Conservation (phyloP, 2,329 filamentous ascomycete species). For the Dactylonectria macrodidyma region DNA sequence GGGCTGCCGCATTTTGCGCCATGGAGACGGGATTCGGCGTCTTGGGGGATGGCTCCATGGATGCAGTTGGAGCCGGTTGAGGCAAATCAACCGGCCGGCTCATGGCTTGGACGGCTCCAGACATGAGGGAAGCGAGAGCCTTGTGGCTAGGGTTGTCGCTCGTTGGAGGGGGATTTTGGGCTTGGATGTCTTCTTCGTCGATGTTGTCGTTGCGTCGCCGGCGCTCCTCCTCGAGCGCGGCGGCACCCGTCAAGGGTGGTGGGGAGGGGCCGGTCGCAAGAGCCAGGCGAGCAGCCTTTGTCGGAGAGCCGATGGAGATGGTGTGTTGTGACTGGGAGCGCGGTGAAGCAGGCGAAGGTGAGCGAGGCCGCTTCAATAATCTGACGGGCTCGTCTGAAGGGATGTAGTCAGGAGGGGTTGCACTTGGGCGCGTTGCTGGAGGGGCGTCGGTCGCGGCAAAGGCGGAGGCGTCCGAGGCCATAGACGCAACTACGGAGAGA, state of each 20-base stretch:
- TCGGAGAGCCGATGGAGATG: conserved; percentile 63
- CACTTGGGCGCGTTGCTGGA: conserved; percentile 55
- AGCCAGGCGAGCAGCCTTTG: conserved; percentile 68
- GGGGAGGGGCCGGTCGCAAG: conserved; percentile 61
- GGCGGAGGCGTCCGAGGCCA: conserved; percentile 69
- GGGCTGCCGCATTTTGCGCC: conserved; percentile 51
- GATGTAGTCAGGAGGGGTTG: conserved; percentile 55
- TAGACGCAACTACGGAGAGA: conserved; percentile 52
- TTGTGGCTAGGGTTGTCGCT: conserved; percentile 70
- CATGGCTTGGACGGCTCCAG: conserved; percentile 66
- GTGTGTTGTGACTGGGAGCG: conserved; percentile 50
- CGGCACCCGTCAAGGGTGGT: conserved; percentile 66
- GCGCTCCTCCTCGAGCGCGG: conserved; percentile 68
- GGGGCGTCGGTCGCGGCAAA: conserved; percentile 68
- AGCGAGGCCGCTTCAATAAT: conserved; percentile 62
- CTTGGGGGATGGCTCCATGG: conserved; percentile 60
- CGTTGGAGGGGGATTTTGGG: conserved; percentile 58
- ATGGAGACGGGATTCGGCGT: conserved; percentile 52
- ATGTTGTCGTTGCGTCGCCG: conserved; percentile 58
- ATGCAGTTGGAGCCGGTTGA: conserved; percentile 59
- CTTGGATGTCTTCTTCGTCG: conserved; percentile 55
- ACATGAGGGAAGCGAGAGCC: conserved; percentile 68
- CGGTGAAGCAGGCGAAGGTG: conserved; percentile 61
- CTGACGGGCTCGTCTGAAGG: conserved; percentile 59
- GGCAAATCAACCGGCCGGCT: conserved; percentile 70